Evolutionary conservation across 176 grass and related monocot species (phyloP).

Genomic region (Oryza rufipogon): DNA sequence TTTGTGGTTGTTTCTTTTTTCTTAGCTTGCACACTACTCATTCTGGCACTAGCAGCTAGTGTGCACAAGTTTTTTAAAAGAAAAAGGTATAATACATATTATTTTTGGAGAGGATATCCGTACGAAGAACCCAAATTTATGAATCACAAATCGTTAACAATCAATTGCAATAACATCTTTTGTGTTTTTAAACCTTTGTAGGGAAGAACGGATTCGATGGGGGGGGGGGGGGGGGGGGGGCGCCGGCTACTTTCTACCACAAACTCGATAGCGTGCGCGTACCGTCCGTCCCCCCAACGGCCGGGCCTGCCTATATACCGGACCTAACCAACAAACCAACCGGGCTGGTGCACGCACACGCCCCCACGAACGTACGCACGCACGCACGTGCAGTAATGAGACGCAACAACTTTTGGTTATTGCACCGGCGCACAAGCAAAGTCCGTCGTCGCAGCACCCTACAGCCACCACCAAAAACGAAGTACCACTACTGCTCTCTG

Average conservation of each 20-base stretch:
- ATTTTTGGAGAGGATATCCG: no score
- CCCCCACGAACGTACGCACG: neutral
- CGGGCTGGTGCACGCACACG: neutral
- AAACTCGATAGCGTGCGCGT: neutral
- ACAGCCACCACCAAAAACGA: neutral
- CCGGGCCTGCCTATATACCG: neutral
- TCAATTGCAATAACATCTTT: no score
- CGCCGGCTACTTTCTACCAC: neutral
- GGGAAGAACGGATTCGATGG: no score
- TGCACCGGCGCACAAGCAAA: neutral
- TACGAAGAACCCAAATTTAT: no score
- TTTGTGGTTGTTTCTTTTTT: no score
- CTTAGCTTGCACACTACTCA: no score
- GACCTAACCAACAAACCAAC: neutral
- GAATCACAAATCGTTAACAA: no score
- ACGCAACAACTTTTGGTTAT: conserved; percentile 1
- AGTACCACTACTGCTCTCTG: neutral
- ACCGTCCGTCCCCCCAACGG: neutral
- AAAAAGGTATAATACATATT: no score
- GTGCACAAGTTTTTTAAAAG: no score
- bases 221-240: no score
- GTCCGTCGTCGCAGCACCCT: neutral
- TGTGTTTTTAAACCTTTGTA: no score
- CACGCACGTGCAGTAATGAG: conserved; percentile 28
- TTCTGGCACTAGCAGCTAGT: no score